Base-by-base conservation (phyloP, 2,329 filamentous ascomycete species). In the Xylariaceae sp. region DNA sequence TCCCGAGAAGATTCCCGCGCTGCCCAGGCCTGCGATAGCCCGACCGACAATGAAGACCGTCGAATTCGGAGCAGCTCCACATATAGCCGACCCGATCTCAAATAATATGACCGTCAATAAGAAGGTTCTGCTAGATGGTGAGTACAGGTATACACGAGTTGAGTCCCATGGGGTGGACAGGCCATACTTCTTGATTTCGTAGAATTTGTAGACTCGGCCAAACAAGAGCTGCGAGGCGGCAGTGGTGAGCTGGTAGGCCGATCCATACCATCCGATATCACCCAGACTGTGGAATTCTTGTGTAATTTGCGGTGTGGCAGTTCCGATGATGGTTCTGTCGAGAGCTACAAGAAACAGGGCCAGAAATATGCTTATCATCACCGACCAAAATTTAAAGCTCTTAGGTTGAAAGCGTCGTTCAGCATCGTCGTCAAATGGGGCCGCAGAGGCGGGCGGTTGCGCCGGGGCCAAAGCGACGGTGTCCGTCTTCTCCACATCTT, bases 241-340 rank as follows among this genome's bases (percentile, higher is more conserved):
- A 2, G 79, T 80, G 9, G 81, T 83, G 59, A 85, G 71, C 73
- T 84, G 79, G 65, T 84, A 83, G 1, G 80, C 76, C 39, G 79
- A 80, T 4, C 79, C 81, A 65, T 85, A 85, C 83, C 83, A 86
- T 50, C 81, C 81, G 54, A 85, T 80, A 57, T 86, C 83, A 1
- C 77, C 76, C 2, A 84, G 68, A 50, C 79, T 79, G 46, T 79
- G 70, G 65, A 83, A 82, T 26, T 81, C 77, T 60, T 80, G 73
- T n/a, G 78, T 80, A 63, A 82, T 82, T 35, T 71, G 68, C 1
- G 79, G 79, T 29, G 80, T 75, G 8, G 79, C 80, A 41, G 73
- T 83, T 57, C 78, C 74, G 47, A 82, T 72, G 59, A 82, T 81
- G n/a, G 79, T 81, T 30, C 76, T 70, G 62, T 80, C 77, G 8